Evolutionary conservation across 1,284 basidiomycete species (phyloP).

Genomic region (Fistulina hepatica): DNA sequence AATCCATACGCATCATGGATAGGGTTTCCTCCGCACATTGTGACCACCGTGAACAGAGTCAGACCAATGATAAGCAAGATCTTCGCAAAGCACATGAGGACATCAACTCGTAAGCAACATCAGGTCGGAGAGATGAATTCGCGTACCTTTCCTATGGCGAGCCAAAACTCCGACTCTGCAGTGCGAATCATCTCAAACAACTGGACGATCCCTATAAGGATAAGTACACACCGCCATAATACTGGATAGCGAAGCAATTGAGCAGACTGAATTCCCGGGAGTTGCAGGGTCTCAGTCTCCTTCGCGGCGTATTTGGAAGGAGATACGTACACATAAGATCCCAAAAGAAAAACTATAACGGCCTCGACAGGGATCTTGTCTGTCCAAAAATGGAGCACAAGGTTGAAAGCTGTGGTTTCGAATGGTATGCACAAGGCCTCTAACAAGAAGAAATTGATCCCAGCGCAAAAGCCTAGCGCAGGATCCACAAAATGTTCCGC

Average conservation of each 20-base stretch:
- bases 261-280: constrained; percentile 22
- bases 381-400: constrained; percentile 38
- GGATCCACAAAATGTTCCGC: constrained; percentile 39
- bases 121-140: too few relatives aligned
- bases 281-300: background rate
- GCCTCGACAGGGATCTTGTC: constrained; percentile 34
- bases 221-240: constrained; percentile 34
- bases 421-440: constrained; percentile 35
- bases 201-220: background rate
- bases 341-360: constrained; percentile 29
- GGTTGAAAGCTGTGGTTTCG: constrained; percentile 35
- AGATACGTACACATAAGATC: constrained; percentile 27
- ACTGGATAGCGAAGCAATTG: constrained; percentile 35
- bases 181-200: background rate
- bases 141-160: constrained; percentile 42
- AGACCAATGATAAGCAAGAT: background rate
- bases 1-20: constrained; percentile 52
- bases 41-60: constrained; percentile 37
- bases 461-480: constrained; percentile 35
- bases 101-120: constrained; percentile 48
- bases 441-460: constrained; percentile 37
- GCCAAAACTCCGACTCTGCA: constrained; percentile 50
- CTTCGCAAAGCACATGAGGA: too few relatives aligned
- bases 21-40: constrained; percentile 61
- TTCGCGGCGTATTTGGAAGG: background rate